These are phyloP conservation scores for Verbena officinalis DNA, from an alignment of 257 asterid genomes.

Conservation along the genomic window DNA sequence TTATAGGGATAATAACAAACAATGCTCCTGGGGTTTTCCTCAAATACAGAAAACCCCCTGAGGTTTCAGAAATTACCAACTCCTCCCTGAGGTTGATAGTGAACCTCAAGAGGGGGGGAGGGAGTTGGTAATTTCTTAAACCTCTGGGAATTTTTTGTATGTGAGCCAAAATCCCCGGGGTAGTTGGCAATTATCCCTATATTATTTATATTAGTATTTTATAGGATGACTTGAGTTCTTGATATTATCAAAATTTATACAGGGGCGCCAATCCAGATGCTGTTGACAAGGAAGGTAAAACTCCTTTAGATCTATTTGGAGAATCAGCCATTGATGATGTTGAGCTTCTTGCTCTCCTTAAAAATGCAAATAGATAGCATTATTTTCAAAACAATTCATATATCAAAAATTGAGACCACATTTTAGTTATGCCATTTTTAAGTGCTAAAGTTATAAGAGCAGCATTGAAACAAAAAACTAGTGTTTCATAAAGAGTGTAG, in stretches of 20 bases:
- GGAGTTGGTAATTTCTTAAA: too few species aligned
- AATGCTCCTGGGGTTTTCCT: too few species aligned
- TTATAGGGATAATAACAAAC: too few species aligned
- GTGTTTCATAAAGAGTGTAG: slow-evolving; percentile 1
- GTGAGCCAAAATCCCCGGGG: too few species aligned
- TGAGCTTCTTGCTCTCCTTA: slow-evolving; percentile 73
- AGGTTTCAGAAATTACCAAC: too few species aligned
- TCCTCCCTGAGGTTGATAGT: too few species aligned
- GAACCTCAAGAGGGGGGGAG: too few species aligned
- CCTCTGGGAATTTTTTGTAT: too few species aligned
- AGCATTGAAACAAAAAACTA: not conserved
- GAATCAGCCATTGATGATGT: slow-evolving; percentile 61
- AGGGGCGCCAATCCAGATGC: slow-evolving; percentile 88
- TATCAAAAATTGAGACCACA: not conserved
- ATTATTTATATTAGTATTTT: too few species aligned
- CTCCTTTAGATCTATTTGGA: slow-evolving; percentile 59
- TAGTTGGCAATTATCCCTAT: too few species aligned
- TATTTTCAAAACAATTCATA: not conserved
- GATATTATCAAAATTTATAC: slow-evolving; percentile 22
- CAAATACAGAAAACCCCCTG: too few species aligned
- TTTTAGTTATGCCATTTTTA: not conserved
- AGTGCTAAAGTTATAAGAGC: slow-evolving; percentile 12
- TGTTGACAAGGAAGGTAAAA: slow-evolving; percentile 68
- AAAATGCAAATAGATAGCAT: slow-evolving; percentile 56
- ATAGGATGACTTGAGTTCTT: too few species aligned